Percentiles rank a stretch among this genome's conserved stretches.
These are phyloP conservation scores for Themeda triandra DNA, from an alignment of 176 grass and related monocot genomes.

Conservation along the genomic window DNA sequence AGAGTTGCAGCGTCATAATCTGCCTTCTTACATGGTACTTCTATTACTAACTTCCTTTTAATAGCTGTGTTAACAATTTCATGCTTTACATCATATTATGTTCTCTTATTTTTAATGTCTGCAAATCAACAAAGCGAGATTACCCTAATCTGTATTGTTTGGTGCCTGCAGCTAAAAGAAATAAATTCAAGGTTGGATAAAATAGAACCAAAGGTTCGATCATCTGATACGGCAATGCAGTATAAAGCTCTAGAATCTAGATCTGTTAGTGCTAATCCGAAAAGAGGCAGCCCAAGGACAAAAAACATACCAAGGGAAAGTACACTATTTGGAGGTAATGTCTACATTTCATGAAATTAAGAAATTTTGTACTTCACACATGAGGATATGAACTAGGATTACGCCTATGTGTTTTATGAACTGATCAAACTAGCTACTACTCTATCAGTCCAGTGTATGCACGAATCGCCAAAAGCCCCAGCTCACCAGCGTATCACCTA, in stretches of 20 bases:
- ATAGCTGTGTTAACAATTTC: constrained; percentile 8
- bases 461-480: not conserved
- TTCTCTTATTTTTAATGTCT: constrained; percentile 6
- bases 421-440: not conserved
- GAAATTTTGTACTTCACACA: not conserved
- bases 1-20: constrained; percentile 88
- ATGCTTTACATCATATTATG: constrained; percentile 1
- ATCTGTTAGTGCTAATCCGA: constrained; percentile 70
- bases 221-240: constrained; percentile 50
- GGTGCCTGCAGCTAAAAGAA: constrained; percentile 80
- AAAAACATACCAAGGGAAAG: constrained; percentile 63
- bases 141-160: constrained; percentile 27
- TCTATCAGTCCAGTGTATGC: not conserved
- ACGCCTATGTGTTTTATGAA: not conserved
- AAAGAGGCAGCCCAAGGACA: constrained; percentile 76
- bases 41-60: not conserved
- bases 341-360: not conserved
- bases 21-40: constrained; percentile 82
- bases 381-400: not conserved
- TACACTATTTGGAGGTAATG: constrained; percentile 69
- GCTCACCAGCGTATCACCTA: not conserved
- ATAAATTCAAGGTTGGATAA: constrained; percentile 82
- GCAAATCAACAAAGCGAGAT: not conserved
- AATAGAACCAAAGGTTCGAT: constrained; percentile 76
- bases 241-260: constrained; percentile 52